Evolutionary conservation across 75 land plant species (phyloP), one percentile per base, ranked within the genome.

Genomic region (Picea sitchensis): DNA sequence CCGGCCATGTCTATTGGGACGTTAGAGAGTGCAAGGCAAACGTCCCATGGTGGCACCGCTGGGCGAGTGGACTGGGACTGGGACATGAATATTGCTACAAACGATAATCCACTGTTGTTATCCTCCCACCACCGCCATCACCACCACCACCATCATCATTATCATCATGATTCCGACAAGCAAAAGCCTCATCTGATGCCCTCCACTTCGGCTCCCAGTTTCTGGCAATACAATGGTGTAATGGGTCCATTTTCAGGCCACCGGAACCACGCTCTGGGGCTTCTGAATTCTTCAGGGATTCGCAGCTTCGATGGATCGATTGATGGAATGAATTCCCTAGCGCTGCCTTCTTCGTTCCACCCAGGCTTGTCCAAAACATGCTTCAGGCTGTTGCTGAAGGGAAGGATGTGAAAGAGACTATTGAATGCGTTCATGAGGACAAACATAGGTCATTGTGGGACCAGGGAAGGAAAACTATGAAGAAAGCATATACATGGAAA

Each of bases 401-500:
- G n/a, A n/a, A n/a, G n/a, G n/a, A n/a, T n/a, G n/a, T n/a, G n/a
- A n/a, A n/a, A n/a, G n/a, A n/a, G n/a, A 83, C 56, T 84, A 90
- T 61, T 88, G 96, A 78, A 89, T 79, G 18, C 81, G 90, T 72
- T 93, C 98, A 84, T 88, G 91, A n/a, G 89, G 82, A 80, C 87
- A 84, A 13, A 84, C 78, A 81, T 80, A 90, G 60, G 90, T 76
- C 90, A 93, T 84, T 54, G 88, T 87, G 84, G 91, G 85, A 3
- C 82, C 90, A 20, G 96, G 95, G 76, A 90, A 84, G 67, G 87
- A 64, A 84, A 82, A 94, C 80, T 92, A 97, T 54, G 93, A 78
- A 51, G 96, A 84, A 75, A 87, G 91, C 85, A 91, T 73, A 73
- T 87, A 96, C 58, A 92, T 76, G 13, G 91, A 85, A 67, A 92